Evolutionary conservation across 2,329 filamentous ascomycete genomes (phyloP).

Genomic region (Penicillium sp.): DNA sequence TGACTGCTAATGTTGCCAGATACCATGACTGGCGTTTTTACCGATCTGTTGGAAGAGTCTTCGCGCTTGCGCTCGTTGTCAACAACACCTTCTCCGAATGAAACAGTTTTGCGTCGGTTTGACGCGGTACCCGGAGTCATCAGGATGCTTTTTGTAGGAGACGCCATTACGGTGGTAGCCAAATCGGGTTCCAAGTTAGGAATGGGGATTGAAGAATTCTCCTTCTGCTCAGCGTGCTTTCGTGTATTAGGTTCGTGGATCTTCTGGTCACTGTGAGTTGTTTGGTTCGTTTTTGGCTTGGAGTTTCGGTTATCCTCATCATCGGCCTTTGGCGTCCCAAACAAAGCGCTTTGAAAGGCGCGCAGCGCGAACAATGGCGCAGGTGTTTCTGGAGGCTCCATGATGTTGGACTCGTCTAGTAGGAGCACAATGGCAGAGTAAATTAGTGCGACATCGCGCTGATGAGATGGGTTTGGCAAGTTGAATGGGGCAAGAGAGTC

Average conservation of each 20-base stretch:
- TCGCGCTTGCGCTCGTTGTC: constrained; percentile 60
- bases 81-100: constrained; percentile 62
- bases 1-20: constrained; percentile 54
- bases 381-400: constrained; percentile 67
- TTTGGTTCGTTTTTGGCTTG: constrained; percentile 23
- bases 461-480: constrained; percentile 3
- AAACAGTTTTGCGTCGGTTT: constrained; percentile 64
- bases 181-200: constrained; percentile 30
- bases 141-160: constrained; percentile 67
- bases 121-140: constrained; percentile 64
- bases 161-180: constrained; percentile 42
- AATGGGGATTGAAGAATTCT: constrained; percentile 25
- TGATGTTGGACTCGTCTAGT: constrained; percentile 55
- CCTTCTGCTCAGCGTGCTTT: constrained; percentile 26
- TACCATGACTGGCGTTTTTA: constrained; percentile 52
- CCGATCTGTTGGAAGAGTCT: constrained; percentile 49
- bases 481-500: constrained; percentile 3
- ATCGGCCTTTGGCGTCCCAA: constrained; percentile 64
- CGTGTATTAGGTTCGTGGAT: constrained; percentile 29
- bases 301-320: constrained; percentile 41
- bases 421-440: constrained; percentile 19
- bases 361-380: constrained; percentile 70
- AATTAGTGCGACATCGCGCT: constrained; percentile 20
- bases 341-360: constrained; percentile 68
- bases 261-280: constrained; percentile 24